phyloP scores from a whole-genome alignment of 1,284 basidiomycete genomes.

The Apiotrichum sp. region DNA sequence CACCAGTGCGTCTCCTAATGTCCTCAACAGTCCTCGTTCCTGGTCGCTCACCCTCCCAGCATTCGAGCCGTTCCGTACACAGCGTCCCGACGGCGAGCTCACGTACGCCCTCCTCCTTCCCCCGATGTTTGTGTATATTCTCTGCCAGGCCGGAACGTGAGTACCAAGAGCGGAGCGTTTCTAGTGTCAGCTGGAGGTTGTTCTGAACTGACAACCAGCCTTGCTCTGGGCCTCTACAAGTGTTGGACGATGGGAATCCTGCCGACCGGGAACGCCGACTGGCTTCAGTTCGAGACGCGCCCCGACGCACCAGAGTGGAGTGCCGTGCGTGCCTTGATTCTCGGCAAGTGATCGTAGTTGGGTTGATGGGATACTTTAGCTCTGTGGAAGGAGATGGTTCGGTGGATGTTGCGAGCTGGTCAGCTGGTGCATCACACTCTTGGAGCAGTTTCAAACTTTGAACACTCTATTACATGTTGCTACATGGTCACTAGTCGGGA shows the following conservation, averaged over 20 bases:
- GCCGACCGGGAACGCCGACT: conserved; percentile 80
- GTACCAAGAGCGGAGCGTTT: background rate
- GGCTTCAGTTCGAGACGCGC: conserved; percentile 82
- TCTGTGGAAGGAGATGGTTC: background rate
- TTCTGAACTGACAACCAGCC: conserved; percentile 34
- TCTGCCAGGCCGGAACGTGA: conserved; percentile 41
- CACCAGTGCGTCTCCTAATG: conserved; percentile 53
- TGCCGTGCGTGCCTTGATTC: conserved; percentile 9
- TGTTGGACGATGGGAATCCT: conserved; percentile 82
- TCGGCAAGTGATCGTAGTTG: conserved; percentile 1
- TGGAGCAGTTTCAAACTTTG: too few relatives aligned
- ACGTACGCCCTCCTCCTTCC: conserved; percentile 31
- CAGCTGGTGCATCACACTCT: too few relatives aligned
- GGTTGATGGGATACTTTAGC: background rate
- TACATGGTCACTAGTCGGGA: background rate
- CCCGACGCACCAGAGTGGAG: conserved; percentile 23
- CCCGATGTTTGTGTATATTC: conserved; percentile 42
- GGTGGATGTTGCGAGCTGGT: too few relatives aligned
- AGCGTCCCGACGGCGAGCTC: conserved; percentile 16
- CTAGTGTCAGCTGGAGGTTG: too few relatives aligned
- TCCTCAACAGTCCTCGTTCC: background rate
- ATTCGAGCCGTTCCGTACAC: conserved; percentile 42
- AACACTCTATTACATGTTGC: too few relatives aligned
- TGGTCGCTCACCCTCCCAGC: conserved; percentile 22
- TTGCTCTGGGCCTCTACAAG: conserved; percentile 80